Conservation (phyloP, 225 moss, liverwort and hornwort genomes). For the Lunularia cruciata region DNA sequence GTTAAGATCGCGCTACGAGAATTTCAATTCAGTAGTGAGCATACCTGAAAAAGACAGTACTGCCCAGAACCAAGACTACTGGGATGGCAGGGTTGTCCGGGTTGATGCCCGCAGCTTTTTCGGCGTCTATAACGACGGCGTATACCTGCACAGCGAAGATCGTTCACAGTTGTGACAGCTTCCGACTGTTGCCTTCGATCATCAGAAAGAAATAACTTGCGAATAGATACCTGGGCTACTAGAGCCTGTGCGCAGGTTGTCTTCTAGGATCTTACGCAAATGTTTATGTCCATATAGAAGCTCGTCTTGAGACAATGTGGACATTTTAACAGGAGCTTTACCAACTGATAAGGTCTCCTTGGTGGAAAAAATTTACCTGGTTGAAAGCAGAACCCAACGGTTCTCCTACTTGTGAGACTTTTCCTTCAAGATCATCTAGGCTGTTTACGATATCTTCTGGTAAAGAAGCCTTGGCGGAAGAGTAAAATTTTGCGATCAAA, state of each 20-base stretch:
- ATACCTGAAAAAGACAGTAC: constrained; percentile 81
- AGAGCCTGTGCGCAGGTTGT: too few species aligned
- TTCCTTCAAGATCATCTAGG: constrained; percentile 62
- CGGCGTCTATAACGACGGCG: constrained; percentile 49
- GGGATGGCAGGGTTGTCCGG: constrained; percentile 79
- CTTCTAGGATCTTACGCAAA: too few species aligned
- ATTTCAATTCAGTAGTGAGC: constrained; percentile 22
- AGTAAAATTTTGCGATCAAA: constrained; percentile 51
- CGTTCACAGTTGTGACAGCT: background rate
- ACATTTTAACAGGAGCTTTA: too few species aligned
- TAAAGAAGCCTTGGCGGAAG: constrained; percentile 48
- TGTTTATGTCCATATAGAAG: too few species aligned
- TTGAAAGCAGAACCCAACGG: constrained; percentile 65
- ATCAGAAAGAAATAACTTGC: too few species aligned
- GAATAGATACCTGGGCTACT: too few species aligned
- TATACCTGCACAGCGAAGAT: constrained; percentile 50
- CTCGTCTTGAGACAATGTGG: too few species aligned
- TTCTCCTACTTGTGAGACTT: constrained; percentile 51
- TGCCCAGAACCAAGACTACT: constrained; percentile 58
- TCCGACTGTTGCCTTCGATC: too few species aligned
- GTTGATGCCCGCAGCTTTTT: constrained; percentile 76
- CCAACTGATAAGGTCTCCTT: too few species aligned
- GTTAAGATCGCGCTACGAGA: background rate
- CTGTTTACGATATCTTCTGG: constrained; percentile 56
- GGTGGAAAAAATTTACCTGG: constrained; percentile 49